Conservation (phyloP, 176 grass and related monocot genomes). For the Avena atlantica region DNA sequence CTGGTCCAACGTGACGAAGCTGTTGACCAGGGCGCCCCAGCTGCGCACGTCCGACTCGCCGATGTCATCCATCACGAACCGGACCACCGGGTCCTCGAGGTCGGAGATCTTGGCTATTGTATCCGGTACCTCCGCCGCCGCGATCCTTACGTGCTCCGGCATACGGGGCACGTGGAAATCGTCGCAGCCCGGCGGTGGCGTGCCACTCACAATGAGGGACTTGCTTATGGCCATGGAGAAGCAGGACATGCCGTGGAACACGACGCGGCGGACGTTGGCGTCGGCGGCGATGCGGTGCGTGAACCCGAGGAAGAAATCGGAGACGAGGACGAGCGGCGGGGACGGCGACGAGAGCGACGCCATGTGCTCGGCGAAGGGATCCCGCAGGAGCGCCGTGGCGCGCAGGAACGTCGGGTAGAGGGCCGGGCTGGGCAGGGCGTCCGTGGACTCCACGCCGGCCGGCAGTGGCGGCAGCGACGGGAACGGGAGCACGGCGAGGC, state of each 20-base stretch:
- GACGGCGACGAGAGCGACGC: background rate
- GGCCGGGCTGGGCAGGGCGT: background rate
- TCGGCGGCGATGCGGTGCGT: conserved; percentile 21
- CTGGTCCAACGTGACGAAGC: background rate
- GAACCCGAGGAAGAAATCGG: conserved; percentile 81
- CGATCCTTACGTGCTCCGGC: background rate
- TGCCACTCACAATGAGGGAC: background rate
- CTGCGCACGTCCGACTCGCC: background rate
- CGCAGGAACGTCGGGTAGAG: conserved; percentile 3
- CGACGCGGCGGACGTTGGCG: conserved; percentile 47
- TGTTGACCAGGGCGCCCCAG: background rate
- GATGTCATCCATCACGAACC: background rate
- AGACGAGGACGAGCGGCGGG: conserved; percentile 46
- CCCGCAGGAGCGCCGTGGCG: background rate
- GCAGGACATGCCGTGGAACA: conserved; percentile 73
- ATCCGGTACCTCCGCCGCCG: background rate
- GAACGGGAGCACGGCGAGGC: background rate
- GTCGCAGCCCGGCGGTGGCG: background rate
- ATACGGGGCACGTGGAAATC: background rate
- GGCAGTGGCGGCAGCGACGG: background rate
- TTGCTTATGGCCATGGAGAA: conserved; percentile 70
- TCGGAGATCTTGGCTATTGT: background rate
- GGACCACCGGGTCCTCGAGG: background rate
- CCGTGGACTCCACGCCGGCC: background rate
- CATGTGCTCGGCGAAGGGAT: background rate